Base-by-base conservation (phyloP, 495 filamentous ascomycete species). In the Aspergillus cavernicola region DNA sequence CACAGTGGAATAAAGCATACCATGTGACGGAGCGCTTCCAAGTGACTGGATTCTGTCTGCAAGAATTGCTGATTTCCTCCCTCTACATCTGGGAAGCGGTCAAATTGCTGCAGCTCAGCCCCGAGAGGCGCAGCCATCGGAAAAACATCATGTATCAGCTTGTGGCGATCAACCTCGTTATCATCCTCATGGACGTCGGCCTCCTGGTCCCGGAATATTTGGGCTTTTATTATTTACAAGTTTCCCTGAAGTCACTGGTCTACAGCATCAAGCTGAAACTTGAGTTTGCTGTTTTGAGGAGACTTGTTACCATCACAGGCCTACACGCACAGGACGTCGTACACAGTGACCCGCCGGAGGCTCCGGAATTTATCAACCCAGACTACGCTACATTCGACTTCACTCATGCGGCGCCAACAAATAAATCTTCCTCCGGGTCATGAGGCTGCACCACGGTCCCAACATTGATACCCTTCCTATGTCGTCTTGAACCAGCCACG, bases 1-100 rank as follows among this genome's bases (percentile, higher is more conserved):
- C n/a, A n/a, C n/a, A n/a, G n/a, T n/a, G n/a, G n/a, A n/a, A n/a
- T n/a, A n/a, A n/a, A n/a, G n/a, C n/a, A n/a, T n/a, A n/a, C n/a
- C n/a, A n/a, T n/a, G n/a, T n/a, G n/a, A n/a, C n/a, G n/a, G n/a
- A n/a, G n/a, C n/a, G n/a, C n/a, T n/a, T 79, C 5, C 76, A 84
- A 58, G 66, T 84, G 29, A 66, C 73, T 1, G 75, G 64, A 3
- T 82, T 84, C 61, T 76, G 68, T 38, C 36, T 80, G 10, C 81
- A 85, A 58, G 81, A 84, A 58, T 55, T 75, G 40, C 62, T 80
- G n/a, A 74, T 85, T 22, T 84, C 82, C 1, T 70, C 71, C 2
- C 61, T 83, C 3, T 85, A 83, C 50, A 69, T 85, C 7, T 77
- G 65, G 65, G 74, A 78, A 46, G 80, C 75, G 4, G 58, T 64